Evolutionary conservation across 495 filamentous ascomycete genomes (phyloP), one percentile per base, ranked within the genome.

Genomic region (Paragyromitra xinjiangensis): DNA sequence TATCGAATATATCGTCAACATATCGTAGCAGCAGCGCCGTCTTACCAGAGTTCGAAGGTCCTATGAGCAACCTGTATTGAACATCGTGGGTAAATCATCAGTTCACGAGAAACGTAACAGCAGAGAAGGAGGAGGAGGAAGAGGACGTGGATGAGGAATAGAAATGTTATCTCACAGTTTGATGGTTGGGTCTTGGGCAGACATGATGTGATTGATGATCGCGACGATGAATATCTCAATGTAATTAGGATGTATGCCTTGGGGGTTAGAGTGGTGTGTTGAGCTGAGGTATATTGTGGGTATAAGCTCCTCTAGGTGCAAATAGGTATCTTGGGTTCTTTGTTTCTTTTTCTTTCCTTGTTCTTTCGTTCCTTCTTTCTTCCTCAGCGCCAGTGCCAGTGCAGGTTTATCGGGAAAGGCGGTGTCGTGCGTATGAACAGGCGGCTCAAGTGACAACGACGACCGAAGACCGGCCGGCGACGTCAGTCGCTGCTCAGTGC

Each of bases 1-100:
- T 85, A 67, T 90, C 88, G 69, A 89, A 90, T 69, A 88, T 87
- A 81, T 90, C 86, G 71, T 90, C 88, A 82, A 87, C 89, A 80
- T 90, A 85, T 71, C 83, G 83, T 56, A 87, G 85, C 64, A 88
- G 82, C 80, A 85, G 51, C 81, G 79, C 68, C 44, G 81, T 82
- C 66, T 82, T 82, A 19, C 81, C 81, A 6, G 71, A 75, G 73
- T 80, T 82, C 7, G 66, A 73, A 45, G 81, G 81, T 11, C 81
- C 81, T 75, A 82, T 80, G 53, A 82, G 81, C 26, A 81, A 64
- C 22, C 78, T 80, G 50, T 62, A 40, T n/a, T 7, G 26, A 14
- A 37, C 48, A 76, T 51, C 44, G 48, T 76, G 45, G 42, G 59
- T 12, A 58, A 24, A 61, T 26, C 9, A 37, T 70, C n/a, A 71